Conservation (phyloP, 805 yeast species). For the Scheffersomyces coipomensis region DNA sequence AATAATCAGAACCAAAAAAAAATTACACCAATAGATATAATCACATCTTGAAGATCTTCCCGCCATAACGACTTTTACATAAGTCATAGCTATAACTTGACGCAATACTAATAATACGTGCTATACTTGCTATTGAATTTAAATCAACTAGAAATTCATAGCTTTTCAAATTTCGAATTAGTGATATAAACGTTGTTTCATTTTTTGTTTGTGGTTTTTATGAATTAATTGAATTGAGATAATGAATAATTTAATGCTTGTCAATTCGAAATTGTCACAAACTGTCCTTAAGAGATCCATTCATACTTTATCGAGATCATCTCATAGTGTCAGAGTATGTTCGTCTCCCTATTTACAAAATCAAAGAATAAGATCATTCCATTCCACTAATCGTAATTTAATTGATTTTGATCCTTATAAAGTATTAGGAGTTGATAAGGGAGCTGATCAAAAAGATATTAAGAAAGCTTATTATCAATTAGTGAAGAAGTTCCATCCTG, state of each 20-base stretch:
- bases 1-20: too few relatives aligned
- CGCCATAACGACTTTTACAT: too few relatives aligned
- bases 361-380: conserved; percentile 31
- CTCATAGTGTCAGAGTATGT: neutral
- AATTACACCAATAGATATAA: too few relatives aligned
- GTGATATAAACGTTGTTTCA: too few relatives aligned
- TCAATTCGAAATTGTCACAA: neutral
- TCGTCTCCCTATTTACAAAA: neutral
- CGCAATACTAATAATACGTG: too few relatives aligned
- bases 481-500: conserved; percentile 95
- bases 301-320: neutral
- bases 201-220: too few relatives aligned
- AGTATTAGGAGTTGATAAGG: conserved; percentile 70
- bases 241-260: neutral
- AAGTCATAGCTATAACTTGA: too few relatives aligned
- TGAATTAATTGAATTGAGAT: too few relatives aligned
- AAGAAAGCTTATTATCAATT: conserved; percentile 91
- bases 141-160: too few relatives aligned
- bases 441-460: conserved; percentile 78
- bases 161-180: too few relatives aligned
- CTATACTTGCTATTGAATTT: too few relatives aligned
- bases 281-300: neutral
- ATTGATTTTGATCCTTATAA: conserved; percentile 75
- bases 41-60: too few relatives aligned
- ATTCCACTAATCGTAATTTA: conserved; percentile 28